These are phyloP conservation scores for Fusarium zealandicum DNA, from an alignment of 2,329 filamentous ascomycete species.

Conservation along the genomic window DNA sequence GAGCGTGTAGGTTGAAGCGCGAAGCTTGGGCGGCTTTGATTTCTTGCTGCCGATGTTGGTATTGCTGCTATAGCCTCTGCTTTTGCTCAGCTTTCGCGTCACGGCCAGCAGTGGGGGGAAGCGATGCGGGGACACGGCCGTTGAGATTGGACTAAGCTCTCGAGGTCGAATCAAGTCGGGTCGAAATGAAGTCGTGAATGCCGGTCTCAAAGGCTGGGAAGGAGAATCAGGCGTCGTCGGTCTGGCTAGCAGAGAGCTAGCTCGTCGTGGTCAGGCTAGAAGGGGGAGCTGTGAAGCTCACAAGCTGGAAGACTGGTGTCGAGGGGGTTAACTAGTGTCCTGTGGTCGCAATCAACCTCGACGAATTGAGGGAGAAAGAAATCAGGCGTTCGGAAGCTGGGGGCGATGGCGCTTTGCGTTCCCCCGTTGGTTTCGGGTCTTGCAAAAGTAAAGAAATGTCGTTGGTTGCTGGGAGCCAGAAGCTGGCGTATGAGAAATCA, in stretches of 20 bases:
- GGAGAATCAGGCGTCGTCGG: slow-evolving; percentile 2
- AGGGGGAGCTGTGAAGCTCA: slow-evolving; percentile 23
- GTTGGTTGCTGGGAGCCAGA: background rate
- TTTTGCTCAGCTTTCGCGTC: slow-evolving; percentile 25
- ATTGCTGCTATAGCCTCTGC: slow-evolving; percentile 6
- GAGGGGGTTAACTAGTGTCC: background rate
- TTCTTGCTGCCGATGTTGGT: background rate
- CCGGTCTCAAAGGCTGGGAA: background rate
- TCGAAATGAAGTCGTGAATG: slow-evolving; percentile 9
- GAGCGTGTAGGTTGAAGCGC: slow-evolving; percentile 14
- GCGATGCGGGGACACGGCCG: slow-evolving; percentile 22
- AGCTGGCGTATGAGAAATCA: slow-evolving; percentile 15
- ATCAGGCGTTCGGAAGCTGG: background rate
- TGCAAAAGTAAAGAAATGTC: background rate
- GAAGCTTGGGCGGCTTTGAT: slow-evolving; percentile 5
- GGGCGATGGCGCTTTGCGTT: slow-evolving; percentile 4
- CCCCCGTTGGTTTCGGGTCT: background rate
- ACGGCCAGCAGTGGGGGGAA: slow-evolving; percentile 21
- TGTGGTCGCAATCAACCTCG: slow-evolving; percentile 16
- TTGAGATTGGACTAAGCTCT: slow-evolving; percentile 15
- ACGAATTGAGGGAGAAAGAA: slow-evolving; percentile 11
- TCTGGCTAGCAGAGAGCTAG: slow-evolving; percentile 13
- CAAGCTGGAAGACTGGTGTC: slow-evolving; percentile 10
- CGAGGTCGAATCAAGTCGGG: background rate
- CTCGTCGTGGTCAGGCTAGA: slow-evolving; percentile 11